A percentile compares a stretch with the other conserved stretches of the same genome.
phyloP scores from a whole-genome alignment of 306 rosid species.

The Lupinus albus region DNA sequence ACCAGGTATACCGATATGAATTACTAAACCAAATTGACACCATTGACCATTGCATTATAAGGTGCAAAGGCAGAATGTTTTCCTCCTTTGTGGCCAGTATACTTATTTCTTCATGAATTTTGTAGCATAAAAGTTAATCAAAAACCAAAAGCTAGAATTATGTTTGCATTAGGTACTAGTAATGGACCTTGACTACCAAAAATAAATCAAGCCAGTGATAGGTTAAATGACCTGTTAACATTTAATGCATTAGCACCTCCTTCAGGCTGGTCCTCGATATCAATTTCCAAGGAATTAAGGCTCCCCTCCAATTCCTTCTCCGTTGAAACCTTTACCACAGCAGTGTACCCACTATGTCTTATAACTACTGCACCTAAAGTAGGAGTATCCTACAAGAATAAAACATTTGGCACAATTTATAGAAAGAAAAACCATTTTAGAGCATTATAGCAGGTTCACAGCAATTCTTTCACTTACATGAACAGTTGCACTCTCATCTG shows the following conservation, averaged over 20 bases:
- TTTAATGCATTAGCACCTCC: slow-evolving; percentile 96
- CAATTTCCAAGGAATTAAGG: slow-evolving; percentile 65
- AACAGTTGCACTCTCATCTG: slow-evolving; percentile 98
- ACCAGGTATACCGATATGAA: no score
- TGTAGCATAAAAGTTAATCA: slow-evolving; percentile 12
- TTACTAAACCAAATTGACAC: no score
- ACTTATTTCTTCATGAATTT: neutral
- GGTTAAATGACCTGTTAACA: slow-evolving; percentile 73
- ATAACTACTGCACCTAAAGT: slow-evolving; percentile 85
- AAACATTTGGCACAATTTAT: slow-evolving; percentile 36
- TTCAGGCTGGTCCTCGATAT: slow-evolving; percentile 93
- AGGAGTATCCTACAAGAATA: slow-evolving; percentile 74
- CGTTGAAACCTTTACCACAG: slow-evolving; percentile 78
- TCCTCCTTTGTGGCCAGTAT: neutral
- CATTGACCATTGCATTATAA: neutral
- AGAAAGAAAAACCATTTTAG: slow-evolving; percentile 22
- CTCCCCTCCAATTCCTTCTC: slow-evolving; percentile 61
- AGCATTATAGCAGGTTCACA: slow-evolving; percentile 20
- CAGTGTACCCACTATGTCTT: slow-evolving; percentile 92
- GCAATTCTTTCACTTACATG: slow-evolving; percentile 64
- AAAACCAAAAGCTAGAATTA: slow-evolving; percentile 7
- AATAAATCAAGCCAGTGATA: slow-evolving; percentile 13
- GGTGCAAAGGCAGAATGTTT: slow-evolving; percentile 4
- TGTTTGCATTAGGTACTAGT: neutral
- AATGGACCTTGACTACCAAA: slow-evolving; percentile 14